Evolutionary conservation across 768 basidiomycete species (phyloP).

Genomic region (Mrakia blollopis): DNA sequence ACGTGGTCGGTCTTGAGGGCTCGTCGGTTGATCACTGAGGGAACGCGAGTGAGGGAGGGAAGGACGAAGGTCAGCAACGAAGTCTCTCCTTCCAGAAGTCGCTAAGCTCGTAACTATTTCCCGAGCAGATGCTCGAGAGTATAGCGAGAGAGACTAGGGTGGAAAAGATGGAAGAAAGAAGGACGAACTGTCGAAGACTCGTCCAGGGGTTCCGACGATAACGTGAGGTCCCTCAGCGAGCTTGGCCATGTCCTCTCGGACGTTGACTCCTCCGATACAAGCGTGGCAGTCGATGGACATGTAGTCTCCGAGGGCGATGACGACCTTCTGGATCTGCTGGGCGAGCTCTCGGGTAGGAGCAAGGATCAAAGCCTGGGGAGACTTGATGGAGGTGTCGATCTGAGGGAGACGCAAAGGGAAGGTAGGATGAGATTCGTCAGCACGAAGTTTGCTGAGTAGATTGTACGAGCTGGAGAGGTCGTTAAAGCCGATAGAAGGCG

Average conservation of each 20-base stretch:
- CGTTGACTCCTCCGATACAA: conserved; percentile 94
- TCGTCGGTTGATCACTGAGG: conserved; percentile 78
- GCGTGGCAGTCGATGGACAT: conserved; percentile 99
- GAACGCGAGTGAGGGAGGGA: background rate
- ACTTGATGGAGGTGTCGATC: conserved; percentile 89
- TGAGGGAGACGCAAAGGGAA: conserved; percentile 39
- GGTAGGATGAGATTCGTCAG: background rate
- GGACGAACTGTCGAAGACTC: conserved; percentile 69
- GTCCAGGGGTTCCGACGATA: conserved; percentile 92
- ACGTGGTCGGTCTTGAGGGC: conserved; percentile 91
- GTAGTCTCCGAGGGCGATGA: conserved; percentile 93
- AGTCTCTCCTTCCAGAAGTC: too few species aligned
- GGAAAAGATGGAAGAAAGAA: background rate
- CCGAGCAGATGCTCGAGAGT: too few species aligned
- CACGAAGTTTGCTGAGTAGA: background rate
- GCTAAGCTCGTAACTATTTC: too few species aligned
- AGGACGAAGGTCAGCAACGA: background rate
- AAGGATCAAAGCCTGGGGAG: conserved; percentile 92
- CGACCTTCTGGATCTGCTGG: conserved; percentile 96
- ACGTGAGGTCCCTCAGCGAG: conserved; percentile 96
- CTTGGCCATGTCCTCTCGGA: conserved; percentile 95
- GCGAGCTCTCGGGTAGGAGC: conserved; percentile 98
- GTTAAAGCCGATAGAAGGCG: background rate
- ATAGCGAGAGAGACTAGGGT: background rate
- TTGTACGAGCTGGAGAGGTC: too few species aligned